Base-by-base conservation (phyloP, 352 stramenopile species). In the Globisporangium parvum region DNA sequence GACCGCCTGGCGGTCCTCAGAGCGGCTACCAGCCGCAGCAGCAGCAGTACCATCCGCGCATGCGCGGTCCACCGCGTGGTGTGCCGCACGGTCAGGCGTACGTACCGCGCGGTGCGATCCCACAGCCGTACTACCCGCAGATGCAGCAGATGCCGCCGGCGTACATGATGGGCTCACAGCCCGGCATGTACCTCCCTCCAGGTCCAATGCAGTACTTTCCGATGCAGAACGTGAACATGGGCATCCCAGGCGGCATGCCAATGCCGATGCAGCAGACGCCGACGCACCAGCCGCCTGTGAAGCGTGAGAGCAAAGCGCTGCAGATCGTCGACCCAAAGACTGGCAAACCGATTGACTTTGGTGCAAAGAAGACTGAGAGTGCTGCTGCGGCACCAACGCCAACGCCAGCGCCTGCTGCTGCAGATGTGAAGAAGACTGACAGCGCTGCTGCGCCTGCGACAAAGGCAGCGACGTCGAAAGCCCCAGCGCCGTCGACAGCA, bases 141-240 rank as follows among this genome's bases (percentile, higher is more conserved):
- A 68, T 75, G 55, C 67, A 73, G 63, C 69, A 76, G 42, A 75
- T 80, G 37, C 66, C 64, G 2, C 67, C 70, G 3, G 60, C 60
- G 6, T 85, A 82, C 53, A 80, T 85, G 70, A 77, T 85, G 63
- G 58, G 62, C 23, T 47, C 51, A 9, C 75, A 82, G 28, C 56
- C 60, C 14, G 72, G 68, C 1, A 64, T 65, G 6, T 70, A 69
- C 14, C 47, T 63, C 6, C 14, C 41, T 10, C 50, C 51, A 6
- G 54, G 24, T 5, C 52, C 47, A 42, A 80, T 85, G 62, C 65
- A 69, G 23, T 70, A 63, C 40, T 77, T 78, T 51, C 63, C 69
- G 1, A 70, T 81, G 52, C 71, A 75, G 53, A 71, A 69, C 6
- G 74, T 80, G 58, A 48, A 62, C 17, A 80, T 80, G 68, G 66